Base-by-base conservation (phyloP, 139 green algal species). In the Auxenochlorella protothecoides region DNA sequence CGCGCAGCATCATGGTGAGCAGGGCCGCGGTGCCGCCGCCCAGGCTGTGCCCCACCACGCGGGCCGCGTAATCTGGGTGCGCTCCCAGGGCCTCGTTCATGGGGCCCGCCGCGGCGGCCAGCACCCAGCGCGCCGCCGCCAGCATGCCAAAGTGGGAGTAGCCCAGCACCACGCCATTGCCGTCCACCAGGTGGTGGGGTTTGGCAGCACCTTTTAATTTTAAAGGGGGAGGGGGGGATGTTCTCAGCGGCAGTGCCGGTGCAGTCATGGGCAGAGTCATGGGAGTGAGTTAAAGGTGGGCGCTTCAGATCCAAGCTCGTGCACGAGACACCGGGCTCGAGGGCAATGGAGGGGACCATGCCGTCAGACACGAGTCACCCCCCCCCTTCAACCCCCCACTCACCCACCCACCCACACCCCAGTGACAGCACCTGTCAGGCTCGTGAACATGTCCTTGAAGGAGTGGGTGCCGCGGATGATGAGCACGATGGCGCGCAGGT, bases 61-160 rank as follows among this genome's bases (percentile, higher is more conserved):
- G 61, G 8, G 77, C 63, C 6, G 65, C 15, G 69, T 76, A 86
- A 5, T 76, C 72, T 74, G 79, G 51, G 66, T 72, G 51, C 60
- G 11, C 59, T 12, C 16, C 68, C 63, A 94, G 65, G 3, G 89
- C 90, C 14, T 67, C 9, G 60, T 75, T 57, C 76, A 93, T 70
- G 52, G 85, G 73, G 15, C 70, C 61, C 51, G 79, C 71, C 3
- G 77, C 71, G 61, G 84, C 75, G 13, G 54, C 27, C 70, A 85
- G 74, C 61, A 96, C 74, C 88, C 90, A 95, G 1, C 90, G 77
- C 14, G 91, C 91, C 3, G 86, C 89, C 59, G 91, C 90, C 72
- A 96, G 83, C 91, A 96, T 96, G 75, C 90, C 90, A 73, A 93
- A 88, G 81, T 96, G 91, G 44, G 73, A 84, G 78, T 90, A 95